These are phyloP conservation scores for Urtica urens DNA, from an alignment of 306 rosid species.

Conservation along the genomic window DNA sequence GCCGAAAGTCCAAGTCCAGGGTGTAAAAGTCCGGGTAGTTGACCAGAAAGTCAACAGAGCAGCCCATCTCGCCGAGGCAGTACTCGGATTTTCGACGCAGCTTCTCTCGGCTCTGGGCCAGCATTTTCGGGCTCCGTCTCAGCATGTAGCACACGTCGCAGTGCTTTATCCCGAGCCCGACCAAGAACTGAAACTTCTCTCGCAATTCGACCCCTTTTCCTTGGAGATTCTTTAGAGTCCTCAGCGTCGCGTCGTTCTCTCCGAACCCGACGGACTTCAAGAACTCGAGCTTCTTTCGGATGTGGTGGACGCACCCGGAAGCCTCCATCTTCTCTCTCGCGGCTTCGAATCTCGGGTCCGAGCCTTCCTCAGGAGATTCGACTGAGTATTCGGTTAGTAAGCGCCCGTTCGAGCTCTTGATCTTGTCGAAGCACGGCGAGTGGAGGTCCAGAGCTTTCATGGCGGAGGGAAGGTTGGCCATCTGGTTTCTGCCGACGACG, in stretches of 20 bases:
- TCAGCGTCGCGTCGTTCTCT: not conserved
- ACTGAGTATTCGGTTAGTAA: slow-evolving; percentile 23
- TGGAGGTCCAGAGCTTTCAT: slow-evolving; percentile 60
- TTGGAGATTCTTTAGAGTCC: not conserved
- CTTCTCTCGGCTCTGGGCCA: not conserved
- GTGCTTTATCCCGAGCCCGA: not conserved
- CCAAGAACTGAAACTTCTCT: not conserved
- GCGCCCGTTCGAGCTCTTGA: slow-evolving; percentile 34
- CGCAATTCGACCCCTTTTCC: not conserved
- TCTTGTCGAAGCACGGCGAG: slow-evolving; percentile 47
- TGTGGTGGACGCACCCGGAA: too few species aligned
- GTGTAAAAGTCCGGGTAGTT: not conserved
- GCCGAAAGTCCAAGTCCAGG: not conserved
- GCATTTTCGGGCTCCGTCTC: not conserved
- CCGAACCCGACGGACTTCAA: not conserved
- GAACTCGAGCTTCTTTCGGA: too few species aligned
- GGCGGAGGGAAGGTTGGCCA: slow-evolving; percentile 53
- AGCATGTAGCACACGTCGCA: not conserved
- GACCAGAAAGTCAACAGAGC: not conserved
- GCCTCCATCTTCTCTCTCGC: slow-evolving; percentile 34
- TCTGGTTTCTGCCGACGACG: slow-evolving; percentile 43
- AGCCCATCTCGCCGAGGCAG: not conserved
- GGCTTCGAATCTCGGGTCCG: slow-evolving; percentile 21
- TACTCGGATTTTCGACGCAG: not conserved
- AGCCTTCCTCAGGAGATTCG: slow-evolving; percentile 28